phyloP scores from a whole-genome alignment of 2,329 filamentous ascomycete species.

The Sordariomycetes sp. region DNA sequence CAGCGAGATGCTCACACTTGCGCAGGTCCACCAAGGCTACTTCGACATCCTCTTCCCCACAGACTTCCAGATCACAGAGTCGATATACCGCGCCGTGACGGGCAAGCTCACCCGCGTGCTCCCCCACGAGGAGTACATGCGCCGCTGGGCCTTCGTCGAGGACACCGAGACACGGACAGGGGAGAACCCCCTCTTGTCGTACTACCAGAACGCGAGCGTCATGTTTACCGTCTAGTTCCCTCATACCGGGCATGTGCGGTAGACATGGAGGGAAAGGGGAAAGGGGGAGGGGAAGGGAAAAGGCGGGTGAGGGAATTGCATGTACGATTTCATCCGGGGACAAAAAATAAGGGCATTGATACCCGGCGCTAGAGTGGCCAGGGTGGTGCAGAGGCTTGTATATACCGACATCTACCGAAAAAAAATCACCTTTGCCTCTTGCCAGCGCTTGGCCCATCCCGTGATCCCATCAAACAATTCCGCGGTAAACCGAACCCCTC shows the following conservation, averaged over 20 bases:
- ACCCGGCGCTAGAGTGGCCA: neutral
- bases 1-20: neutral
- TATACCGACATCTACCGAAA: conserved; percentile 1
- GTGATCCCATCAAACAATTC: too few relatives aligned
- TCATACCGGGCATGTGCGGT: too few relatives aligned
- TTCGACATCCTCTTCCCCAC: conserved; percentile 99
- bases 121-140: conserved; percentile 84
- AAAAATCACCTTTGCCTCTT: neutral
- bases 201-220: conserved; percentile 93
- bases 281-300: neutral
- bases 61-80: conserved; percentile 81
- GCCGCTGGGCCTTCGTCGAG: conserved; percentile 77
- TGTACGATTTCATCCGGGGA: neutral
- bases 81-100: conserved; percentile 84
- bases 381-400: neutral
- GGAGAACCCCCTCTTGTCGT: conserved; percentile 82
- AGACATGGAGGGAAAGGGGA: too few relatives aligned
- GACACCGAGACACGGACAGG: conserved; percentile 81
- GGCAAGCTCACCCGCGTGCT: conserved; percentile 79
- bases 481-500: too few relatives aligned
- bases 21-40: conserved; percentile 88
- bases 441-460: too few relatives aligned
- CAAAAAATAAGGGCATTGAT: neutral
- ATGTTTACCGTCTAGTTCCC: conserved; percentile 61
- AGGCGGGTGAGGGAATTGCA: neutral